These are phyloP conservation scores for Dactylorhiza incarnata DNA, from an alignment of 106 monocot genomes.

Conservation along the genomic window DNA sequence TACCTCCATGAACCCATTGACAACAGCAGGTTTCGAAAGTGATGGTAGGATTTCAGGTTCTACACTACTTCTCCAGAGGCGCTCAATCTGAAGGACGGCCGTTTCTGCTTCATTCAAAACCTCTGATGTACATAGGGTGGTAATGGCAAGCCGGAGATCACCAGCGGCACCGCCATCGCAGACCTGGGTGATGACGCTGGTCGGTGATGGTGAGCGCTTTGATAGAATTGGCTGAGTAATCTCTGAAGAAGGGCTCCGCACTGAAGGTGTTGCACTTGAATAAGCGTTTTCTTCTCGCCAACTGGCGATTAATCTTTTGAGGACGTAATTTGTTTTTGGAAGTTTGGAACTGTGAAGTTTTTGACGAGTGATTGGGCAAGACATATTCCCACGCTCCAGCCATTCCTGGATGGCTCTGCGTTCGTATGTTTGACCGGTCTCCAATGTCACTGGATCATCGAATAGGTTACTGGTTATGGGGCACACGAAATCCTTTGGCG, in stretches of 20 bases:
- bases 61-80: conserved; percentile 16
- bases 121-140: conserved; percentile 45
- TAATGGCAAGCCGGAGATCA: conserved; percentile 35
- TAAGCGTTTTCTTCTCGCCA: conserved; percentile 38
- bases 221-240: background rate
- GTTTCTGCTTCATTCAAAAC: conserved; percentile 38
- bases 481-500: conserved; percentile 62
- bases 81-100: conserved; percentile 43
- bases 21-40: conserved; percentile 31
- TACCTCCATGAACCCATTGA: conserved; percentile 56
- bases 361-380: conserved; percentile 64
- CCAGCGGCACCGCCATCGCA: conserved; percentile 11
- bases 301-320: conserved; percentile 44
- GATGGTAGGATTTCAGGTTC: conserved; percentile 16
- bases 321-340: conserved; percentile 59
- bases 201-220: conserved; percentile 30
- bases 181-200: conserved; percentile 42
- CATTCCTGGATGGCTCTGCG: conserved; percentile 51
- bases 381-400: conserved; percentile 42
- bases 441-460: conserved; percentile 52
- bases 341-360: conserved; percentile 33
- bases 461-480: conserved; percentile 55
- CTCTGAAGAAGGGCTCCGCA: conserved; percentile 16
- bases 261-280: conserved; percentile 8
- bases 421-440: conserved; percentile 62